Evolutionary conservation across 2,329 filamentous ascomycete genomes (phyloP).

Genomic region (Lachnellula cervina): DNA sequence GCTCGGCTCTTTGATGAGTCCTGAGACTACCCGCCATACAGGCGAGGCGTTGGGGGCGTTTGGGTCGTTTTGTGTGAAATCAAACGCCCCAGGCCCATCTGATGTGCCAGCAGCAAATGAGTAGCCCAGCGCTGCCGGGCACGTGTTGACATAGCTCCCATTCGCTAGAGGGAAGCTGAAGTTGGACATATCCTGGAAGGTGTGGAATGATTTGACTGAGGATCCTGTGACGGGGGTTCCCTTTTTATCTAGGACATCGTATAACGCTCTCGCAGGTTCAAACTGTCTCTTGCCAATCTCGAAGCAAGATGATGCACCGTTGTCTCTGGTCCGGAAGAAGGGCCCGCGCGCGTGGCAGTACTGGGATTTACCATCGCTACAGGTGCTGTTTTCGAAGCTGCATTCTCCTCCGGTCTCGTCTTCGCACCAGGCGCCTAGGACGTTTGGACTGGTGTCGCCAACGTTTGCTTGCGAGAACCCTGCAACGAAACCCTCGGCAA

Average conservation of each 20-base stretch:
- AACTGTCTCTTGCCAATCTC: slow-evolving; percentile 74
- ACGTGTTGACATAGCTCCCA: slow-evolving; percentile 66
- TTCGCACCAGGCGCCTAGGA: slow-evolving; percentile 84
- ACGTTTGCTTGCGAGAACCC: slow-evolving; percentile 91
- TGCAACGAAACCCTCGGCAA: slow-evolving; percentile 69
- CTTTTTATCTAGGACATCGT: slow-evolving; percentile 47
- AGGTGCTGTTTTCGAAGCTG: slow-evolving; percentile 78
- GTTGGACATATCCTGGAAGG: slow-evolving; percentile 75
- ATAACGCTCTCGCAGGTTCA: slow-evolving; percentile 53
- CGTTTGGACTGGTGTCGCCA: slow-evolving; percentile 85
- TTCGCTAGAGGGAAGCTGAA: slow-evolving; percentile 72
- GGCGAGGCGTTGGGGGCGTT: slow-evolving; percentile 60
- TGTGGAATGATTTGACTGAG: slow-evolving; percentile 76
- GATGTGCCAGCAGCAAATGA: slow-evolving; percentile 91
- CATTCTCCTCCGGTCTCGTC: slow-evolving; percentile 71
- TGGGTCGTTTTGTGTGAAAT: slow-evolving; percentile 85
- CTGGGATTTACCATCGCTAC: slow-evolving; percentile 63
- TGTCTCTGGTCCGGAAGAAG: slow-evolving; percentile 60
- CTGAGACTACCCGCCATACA: slow-evolving; percentile 73
- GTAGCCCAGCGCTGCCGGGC: slow-evolving; percentile 82
- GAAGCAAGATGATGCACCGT: slow-evolving; percentile 68
- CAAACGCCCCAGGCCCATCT: slow-evolving; percentile 85
- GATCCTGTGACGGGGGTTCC: slow-evolving; percentile 50
- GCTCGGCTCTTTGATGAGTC: slow-evolving; percentile 65
- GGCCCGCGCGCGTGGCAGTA: slow-evolving; percentile 72